These are phyloP conservation scores for Gymnopilus junonius DNA, from an alignment of 768 basidiomycete species.

Conservation along the genomic window DNA sequence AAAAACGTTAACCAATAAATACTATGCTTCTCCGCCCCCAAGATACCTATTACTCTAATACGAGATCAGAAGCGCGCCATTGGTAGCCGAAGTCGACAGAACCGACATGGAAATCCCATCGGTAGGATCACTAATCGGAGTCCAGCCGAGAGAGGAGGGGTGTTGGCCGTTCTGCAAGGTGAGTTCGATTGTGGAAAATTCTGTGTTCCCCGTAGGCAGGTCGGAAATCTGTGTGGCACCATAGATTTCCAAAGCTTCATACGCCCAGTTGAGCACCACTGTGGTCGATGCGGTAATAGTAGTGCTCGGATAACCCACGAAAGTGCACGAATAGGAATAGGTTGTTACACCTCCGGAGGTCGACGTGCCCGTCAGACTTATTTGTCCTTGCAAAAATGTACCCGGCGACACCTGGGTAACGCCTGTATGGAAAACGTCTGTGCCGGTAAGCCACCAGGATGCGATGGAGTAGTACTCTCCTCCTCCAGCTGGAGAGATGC, in stretches of 20 bases:
- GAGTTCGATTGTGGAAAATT: neutral
- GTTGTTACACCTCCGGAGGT: no score
- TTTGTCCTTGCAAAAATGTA: neutral
- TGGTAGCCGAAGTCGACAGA: neutral
- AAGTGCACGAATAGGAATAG: no score
- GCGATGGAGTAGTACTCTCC: neutral
- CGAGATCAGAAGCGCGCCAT: neutral
- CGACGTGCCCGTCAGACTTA: neutral
- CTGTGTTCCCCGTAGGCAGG: no score
- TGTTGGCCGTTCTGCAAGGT: neutral
- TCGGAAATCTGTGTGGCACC: no score
- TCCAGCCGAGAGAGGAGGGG: neutral
- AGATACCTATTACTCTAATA: neutral
- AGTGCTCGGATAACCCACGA: no score
- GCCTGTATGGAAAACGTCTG: neutral
- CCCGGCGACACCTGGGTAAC: no score
- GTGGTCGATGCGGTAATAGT: neutral
- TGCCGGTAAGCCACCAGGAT: neutral
- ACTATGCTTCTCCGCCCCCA: neutral
- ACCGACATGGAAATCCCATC: neutral
- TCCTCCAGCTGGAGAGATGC: no score
- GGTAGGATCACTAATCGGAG: neutral
- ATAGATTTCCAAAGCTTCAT: no score
- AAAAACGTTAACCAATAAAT: neutral
- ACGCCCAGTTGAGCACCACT: neutral